A percentile compares a stretch with the other conserved stretches of the same genome.
phyloP scores from a whole-genome alignment of 345 rosid genomes.

The Citrus reticulata region DNA sequence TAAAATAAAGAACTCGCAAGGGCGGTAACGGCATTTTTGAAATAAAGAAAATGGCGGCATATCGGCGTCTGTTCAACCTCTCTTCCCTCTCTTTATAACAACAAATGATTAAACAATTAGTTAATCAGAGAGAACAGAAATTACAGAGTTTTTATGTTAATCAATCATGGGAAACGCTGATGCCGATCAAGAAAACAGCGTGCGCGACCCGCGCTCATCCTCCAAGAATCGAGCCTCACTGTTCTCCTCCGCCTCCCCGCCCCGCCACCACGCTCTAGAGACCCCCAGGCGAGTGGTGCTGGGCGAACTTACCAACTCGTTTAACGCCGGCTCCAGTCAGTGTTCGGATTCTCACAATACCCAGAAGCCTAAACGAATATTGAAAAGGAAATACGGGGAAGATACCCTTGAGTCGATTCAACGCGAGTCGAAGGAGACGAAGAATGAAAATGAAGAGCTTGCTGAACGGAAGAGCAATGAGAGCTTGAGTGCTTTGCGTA shows the following conservation, averaged over 20 bases:
- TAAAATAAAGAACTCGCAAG: neutral
- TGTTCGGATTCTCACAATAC: neutral
- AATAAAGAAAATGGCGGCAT: slow-evolving; percentile 12
- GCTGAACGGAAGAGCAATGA: neutral
- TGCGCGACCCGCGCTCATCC: neutral
- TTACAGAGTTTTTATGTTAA: too few species aligned
- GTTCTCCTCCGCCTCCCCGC: too few species aligned
- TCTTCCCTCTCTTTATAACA: neutral
- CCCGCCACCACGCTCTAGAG: neutral
- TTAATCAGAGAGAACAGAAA: neutral
- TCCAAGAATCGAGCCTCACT: neutral
- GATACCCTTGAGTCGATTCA: neutral
- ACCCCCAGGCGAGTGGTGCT: slow-evolving; percentile 20
- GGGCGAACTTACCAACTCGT: slow-evolving; percentile 22
- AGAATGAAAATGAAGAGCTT: neutral
- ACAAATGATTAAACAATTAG: neutral
- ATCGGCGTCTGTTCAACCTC: neutral
- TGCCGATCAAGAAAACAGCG: slow-evolving; percentile 13
- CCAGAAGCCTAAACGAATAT: slow-evolving; percentile 6
- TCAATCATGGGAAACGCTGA: neutral
- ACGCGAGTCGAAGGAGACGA: neutral
- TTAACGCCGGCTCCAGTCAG: neutral
- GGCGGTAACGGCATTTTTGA: slow-evolving; percentile 11
- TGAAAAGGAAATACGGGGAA: neutral
- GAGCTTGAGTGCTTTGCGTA: slow-evolving; percentile 8